Evolutionary conservation across 352 stramenopile species (phyloP).

Genomic region (Phytopythium delawarense): DNA sequence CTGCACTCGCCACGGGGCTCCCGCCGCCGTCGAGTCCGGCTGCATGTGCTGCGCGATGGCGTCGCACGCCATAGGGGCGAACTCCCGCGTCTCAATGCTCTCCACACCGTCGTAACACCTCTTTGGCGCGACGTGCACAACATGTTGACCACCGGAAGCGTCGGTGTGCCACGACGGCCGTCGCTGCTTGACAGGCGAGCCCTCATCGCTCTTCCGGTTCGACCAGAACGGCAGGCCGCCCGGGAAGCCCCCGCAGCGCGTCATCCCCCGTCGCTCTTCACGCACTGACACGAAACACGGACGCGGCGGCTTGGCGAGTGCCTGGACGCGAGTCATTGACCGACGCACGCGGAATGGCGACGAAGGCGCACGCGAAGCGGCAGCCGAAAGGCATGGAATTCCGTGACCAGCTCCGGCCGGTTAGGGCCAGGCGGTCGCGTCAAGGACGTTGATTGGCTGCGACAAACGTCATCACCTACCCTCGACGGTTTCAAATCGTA

Average conservation of each 20-base stretch:
- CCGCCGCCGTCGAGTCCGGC: background rate
- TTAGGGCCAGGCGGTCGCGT: background rate
- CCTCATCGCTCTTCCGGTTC: background rate
- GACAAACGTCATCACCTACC: too few species aligned
- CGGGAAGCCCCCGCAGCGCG: background rate
- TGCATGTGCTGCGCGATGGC: background rate
- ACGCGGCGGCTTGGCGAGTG: background rate
- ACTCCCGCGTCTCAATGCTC: background rate
- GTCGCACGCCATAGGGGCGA: background rate
- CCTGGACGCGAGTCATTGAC: background rate
- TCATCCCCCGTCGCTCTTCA: background rate
- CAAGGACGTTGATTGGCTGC: too few species aligned
- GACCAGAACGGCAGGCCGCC: background rate
- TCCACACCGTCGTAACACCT: background rate
- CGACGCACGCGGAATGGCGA: background rate
- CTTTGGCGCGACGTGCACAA: background rate
- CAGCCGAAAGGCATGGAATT: background rate
- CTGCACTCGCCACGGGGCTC: background rate
- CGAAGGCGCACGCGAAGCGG: constrained; percentile 1
- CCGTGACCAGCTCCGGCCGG: background rate
- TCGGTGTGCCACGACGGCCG: background rate
- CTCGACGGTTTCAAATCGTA: too few species aligned
- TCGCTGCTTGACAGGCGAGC: background rate
- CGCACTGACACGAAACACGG: background rate
- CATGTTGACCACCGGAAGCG: background rate